Percentiles rank a stretch among this genome's conserved stretches.
Conservation (phyloP, 78 protist species). For the Dictyostelium purpureum region DNA sequence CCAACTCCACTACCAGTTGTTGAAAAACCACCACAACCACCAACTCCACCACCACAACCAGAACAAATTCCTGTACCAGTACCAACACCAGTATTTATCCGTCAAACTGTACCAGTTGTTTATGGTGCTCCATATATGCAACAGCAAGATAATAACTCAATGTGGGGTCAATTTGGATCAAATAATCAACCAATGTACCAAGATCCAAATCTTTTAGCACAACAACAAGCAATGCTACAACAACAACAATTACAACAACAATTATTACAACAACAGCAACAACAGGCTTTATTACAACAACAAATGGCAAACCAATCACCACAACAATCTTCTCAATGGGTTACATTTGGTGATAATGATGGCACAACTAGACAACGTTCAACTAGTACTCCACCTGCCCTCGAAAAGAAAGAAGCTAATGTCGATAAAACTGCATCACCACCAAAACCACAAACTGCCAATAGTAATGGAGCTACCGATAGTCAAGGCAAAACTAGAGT, state of each 20-base stretch:
- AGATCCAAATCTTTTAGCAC: not conserved
- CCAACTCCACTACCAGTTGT: conserved; percentile 42
- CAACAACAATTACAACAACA: conserved; percentile 39
- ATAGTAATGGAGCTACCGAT: not conserved
- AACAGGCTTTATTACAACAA: conserved; percentile 8
- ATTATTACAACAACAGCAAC: not conserved
- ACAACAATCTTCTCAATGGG: conserved; percentile 60
- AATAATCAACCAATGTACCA: conserved; percentile 6
- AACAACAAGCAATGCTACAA: not conserved
- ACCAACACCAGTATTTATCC: conserved; percentile 67
- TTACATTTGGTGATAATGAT: conserved; percentile 41
- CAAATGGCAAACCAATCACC: too few relatives aligned
- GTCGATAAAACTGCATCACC: conserved; percentile 3
- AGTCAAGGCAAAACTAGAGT: conserved; percentile 38
- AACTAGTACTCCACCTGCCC: conserved; percentile 14
- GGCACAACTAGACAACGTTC: conserved; percentile 50
- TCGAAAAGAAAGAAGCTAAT: conserved; percentile 50
- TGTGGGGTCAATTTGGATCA: conserved; percentile 55
- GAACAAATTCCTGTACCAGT: conserved; percentile 52
- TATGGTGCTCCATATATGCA: conserved; percentile 64
- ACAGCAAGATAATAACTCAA: conserved; percentile 29
- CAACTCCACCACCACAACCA: conserved; percentile 29
- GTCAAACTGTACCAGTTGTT: conserved; percentile 80
- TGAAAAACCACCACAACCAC: conserved; percentile 26
- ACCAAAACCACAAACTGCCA: not conserved